These are phyloP conservation scores for Quercus parvula DNA, from an alignment of 306 rosid genomes.

Conservation along the genomic window DNA sequence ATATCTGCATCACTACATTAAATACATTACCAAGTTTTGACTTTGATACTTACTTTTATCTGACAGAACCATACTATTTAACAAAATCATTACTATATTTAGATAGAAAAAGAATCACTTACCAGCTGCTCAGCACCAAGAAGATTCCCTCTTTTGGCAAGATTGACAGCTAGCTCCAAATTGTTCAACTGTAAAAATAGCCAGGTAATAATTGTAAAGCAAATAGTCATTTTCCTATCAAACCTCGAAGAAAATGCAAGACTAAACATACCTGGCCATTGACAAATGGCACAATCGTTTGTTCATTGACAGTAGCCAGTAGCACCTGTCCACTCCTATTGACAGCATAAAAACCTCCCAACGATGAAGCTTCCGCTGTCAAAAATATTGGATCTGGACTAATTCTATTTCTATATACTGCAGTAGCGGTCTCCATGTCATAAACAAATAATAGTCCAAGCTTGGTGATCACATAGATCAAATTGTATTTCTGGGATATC, in stretches of 20 bases:
- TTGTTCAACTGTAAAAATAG: constrained; percentile 68
- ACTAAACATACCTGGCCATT: constrained; percentile 76
- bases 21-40: no score
- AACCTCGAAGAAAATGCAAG: constrained; percentile 17
- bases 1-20: no score
- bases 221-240: constrained; percentile 2
- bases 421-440: constrained; percentile 97
- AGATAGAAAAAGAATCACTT: constrained; percentile 11
- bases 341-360: constrained; percentile 90
- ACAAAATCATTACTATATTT: background rate
- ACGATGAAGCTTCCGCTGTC: constrained; percentile 92
- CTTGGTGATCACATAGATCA: constrained; percentile 97
- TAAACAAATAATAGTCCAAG: constrained; percentile 98
- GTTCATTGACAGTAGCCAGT: constrained; percentile 95
- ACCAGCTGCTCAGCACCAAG: constrained; percentile 99
- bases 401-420: constrained; percentile 95
- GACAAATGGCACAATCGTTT: constrained; percentile 88
- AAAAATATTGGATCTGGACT: constrained; percentile 98
- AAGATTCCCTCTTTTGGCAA: constrained; percentile 98
- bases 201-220: constrained; percentile 16
- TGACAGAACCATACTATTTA: no score
- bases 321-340: constrained; percentile 98
- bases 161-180: constrained; percentile 98
- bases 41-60: no score
- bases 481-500: constrained; percentile 92